These are phyloP conservation scores for Microcera coccophila DNA, from an alignment of 2,329 filamentous ascomycete species.

Conservation along the genomic window DNA sequence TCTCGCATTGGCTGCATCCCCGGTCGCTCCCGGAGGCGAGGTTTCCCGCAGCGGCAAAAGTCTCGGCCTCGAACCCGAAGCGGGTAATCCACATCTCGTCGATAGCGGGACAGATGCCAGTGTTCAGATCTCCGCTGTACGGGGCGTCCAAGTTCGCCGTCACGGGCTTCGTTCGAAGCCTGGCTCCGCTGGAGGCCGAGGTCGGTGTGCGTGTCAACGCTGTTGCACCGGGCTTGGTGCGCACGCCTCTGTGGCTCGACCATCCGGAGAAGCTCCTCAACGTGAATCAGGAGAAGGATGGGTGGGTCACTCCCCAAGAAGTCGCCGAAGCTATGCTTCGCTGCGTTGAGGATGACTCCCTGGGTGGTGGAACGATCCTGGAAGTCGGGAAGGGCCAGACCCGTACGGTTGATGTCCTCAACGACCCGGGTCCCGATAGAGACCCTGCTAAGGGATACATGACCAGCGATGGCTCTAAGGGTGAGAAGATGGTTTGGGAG, in stretches of 20 bases:
- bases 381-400: constrained; percentile 35
- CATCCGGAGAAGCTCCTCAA: constrained; percentile 40
- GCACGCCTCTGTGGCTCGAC: constrained; percentile 45
- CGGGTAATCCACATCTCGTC: constrained; percentile 37
- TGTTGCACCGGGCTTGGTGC: constrained; percentile 42
- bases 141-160: constrained; percentile 38
- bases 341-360: constrained; percentile 31
- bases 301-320: constrained; percentile 40
- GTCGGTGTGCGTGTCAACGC: constrained; percentile 39
- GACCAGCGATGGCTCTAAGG: constrained; percentile 26
- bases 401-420: constrained; percentile 32
- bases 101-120: constrained; percentile 35
- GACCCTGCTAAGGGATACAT: constrained; percentile 25
- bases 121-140: constrained; percentile 36
- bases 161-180: constrained; percentile 39
- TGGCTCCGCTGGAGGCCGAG: constrained; percentile 33
- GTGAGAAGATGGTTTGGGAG: constrained; percentile 24
- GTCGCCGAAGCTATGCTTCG: constrained; percentile 44
- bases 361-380: constrained; percentile 39
- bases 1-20: constrained; percentile 36
- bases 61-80: constrained; percentile 30
- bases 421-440: constrained; percentile 38
- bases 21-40: constrained; percentile 1
- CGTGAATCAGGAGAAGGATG: constrained; percentile 33
- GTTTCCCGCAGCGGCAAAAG: constrained; percentile 6